Percentiles rank a stretch among this genome's conserved stretches.
phyloP scores from a whole-genome alignment of 1,284 basidiomycete species.

The Irpex rosettiformis region DNA sequence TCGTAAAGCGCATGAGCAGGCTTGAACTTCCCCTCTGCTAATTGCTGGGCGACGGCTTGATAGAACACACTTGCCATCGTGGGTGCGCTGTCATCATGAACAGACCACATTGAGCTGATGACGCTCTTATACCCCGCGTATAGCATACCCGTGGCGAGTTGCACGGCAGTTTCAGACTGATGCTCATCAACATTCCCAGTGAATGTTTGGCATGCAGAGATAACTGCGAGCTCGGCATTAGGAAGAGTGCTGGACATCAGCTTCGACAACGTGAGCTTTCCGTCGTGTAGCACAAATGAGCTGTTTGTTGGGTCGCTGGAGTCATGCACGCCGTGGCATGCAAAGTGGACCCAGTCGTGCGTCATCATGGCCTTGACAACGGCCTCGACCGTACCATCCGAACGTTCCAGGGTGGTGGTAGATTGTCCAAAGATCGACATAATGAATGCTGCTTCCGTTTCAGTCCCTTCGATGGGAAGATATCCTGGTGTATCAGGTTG shows the following conservation, averaged over 20 bases:
- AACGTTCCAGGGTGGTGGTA: not conserved
- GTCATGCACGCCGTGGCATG: not conserved
- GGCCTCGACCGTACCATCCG: not conserved
- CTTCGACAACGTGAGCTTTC: not conserved
- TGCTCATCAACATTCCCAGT: conserved; percentile 13
- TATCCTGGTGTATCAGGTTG: not conserved
- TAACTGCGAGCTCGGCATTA: not conserved
- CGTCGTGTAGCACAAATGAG: not conserved
- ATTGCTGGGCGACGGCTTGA: not conserved
- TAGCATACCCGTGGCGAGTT: conserved; percentile 19
- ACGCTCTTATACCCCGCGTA: conserved; percentile 16
- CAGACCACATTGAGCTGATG: conserved; percentile 21
- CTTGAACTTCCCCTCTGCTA: not conserved
- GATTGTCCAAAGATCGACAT: not conserved
- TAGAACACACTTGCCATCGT: conserved; percentile 14
- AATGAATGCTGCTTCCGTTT: not conserved
- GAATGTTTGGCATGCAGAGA: not conserved
- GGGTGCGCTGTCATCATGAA: conserved; percentile 4
- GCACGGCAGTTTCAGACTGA: conserved; percentile 16
- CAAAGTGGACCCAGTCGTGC: not conserved
- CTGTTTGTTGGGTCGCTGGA: not conserved
- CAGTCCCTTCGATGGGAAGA: not conserved
- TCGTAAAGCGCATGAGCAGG: not conserved
- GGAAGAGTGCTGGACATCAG: not conserved
- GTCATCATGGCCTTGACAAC: not conserved